A percentile compares a stretch with the other conserved stretches of the same genome.
phyloP scores from a whole-genome alignment of 2,329 filamentous ascomycete species.

The Talaromyces sp. region DNA sequence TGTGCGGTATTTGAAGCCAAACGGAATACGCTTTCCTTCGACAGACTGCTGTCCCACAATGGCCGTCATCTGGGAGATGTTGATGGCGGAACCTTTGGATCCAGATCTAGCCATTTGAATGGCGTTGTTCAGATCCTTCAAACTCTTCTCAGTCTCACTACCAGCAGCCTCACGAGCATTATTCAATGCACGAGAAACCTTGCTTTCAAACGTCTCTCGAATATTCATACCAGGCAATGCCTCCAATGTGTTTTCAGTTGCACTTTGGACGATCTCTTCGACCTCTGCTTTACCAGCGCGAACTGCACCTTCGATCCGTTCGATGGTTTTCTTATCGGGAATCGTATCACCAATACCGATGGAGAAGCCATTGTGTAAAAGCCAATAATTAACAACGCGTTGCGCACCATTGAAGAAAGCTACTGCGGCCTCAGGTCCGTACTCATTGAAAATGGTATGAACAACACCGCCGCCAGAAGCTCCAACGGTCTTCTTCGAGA shows the following conservation, averaged over 20 bases:
- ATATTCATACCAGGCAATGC: conserved; percentile 98
- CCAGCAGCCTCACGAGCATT: conserved; percentile 95
- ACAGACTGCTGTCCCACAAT: conserved; percentile 97
- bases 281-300: conserved; percentile 79
- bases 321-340: conserved; percentile 80
- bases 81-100: conserved; percentile 98
- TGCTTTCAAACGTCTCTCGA: conserved; percentile 95
- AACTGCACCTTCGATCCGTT: conserved; percentile 79
- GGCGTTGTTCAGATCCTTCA: conserved; percentile 95
- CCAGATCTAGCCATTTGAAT: conserved; percentile 95
- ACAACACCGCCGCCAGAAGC: conserved; percentile 87
- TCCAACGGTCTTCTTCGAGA: conserved; percentile 93
- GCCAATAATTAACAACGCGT: conserved; percentile 94
- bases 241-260: conserved; percentile 84
- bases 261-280: conserved; percentile 68
- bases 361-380: conserved; percentile 92
- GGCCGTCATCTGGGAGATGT: conserved; percentile 99
- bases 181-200: conserved; percentile 91
- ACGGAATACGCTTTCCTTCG: conserved; percentile 97
- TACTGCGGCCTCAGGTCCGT: conserved; percentile 81
- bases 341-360: conserved; percentile 99
- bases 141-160: conserved; percentile 83
- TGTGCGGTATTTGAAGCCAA: conserved; percentile 97
- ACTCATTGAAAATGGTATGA: conserved; percentile 94
- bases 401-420: conserved; percentile 95